Conservation (phyloP, 805 yeast species). For the Suhomyces vadensis region DNA sequence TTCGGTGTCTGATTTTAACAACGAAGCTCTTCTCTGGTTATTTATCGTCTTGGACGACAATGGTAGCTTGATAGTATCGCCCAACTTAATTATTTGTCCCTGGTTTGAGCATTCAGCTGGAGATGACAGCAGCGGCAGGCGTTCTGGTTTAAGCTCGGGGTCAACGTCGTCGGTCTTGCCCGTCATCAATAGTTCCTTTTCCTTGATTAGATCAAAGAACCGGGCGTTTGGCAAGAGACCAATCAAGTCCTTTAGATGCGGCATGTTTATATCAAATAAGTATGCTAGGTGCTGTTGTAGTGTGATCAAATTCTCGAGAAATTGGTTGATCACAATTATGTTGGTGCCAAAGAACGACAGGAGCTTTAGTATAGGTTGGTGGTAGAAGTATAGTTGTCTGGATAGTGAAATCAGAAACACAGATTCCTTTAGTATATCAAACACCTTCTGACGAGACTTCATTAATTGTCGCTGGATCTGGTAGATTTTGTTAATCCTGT, state of each 20-base stretch:
- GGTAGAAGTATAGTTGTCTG: constrained; percentile 17
- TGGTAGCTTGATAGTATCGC: constrained; percentile 23
- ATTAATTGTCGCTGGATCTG: constrained; percentile 28
- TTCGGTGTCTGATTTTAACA: constrained; percentile 3
- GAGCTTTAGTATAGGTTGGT: constrained; percentile 30
- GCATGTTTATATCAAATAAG: constrained; percentile 18
- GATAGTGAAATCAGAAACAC: constrained; percentile 16
- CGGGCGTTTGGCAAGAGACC: constrained; percentile 22
- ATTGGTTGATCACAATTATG: constrained; percentile 20
- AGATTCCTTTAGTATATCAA: constrained; percentile 27
- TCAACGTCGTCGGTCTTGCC: constrained; percentile 16
- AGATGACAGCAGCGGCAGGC: too few species aligned
- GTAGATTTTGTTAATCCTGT: constrained; percentile 12
- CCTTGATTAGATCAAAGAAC: constrained; percentile 33
- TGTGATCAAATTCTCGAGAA: constrained; percentile 23
- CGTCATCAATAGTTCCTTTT: constrained; percentile 31
- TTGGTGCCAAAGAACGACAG: constrained; percentile 29
- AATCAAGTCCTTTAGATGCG: constrained; percentile 19
- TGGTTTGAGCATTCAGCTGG: constrained; percentile 3
- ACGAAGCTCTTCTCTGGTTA: constrained; percentile 15
- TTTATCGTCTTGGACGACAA: constrained; percentile 19
- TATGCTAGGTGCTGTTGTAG: constrained; percentile 17
- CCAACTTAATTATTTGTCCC: constrained; percentile 34
- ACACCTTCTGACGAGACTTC: constrained; percentile 24
- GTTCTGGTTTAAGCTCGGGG: not conserved